Evolutionary conservation across 148 eudicot genomes (phyloP), one percentile per base, ranked within the genome.

Genomic region (Rhododendron kiyosumense): DNA sequence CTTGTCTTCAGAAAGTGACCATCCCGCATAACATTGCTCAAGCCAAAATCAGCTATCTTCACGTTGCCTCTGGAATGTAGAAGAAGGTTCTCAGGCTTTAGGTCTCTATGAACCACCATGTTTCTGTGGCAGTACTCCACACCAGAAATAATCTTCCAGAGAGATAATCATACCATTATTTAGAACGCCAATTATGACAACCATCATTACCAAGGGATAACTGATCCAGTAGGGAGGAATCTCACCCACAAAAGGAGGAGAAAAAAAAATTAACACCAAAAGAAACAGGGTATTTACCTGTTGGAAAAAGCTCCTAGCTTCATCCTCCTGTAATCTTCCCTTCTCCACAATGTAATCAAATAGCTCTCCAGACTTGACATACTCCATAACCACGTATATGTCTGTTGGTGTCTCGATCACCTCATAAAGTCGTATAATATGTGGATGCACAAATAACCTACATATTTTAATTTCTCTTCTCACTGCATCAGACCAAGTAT

Each of bases 61-160:
- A 90, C 90, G 79, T 90, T 90, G 73, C 85, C 81, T 79, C 74
- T 85, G 17, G 91, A 86, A 78, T 90, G 90, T 45, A 90, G 79
- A 67, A 90, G 91, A 57, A 90, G 83, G 83, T 90, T 90, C 79
- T 90, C 91, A 12, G 91, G 91, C 87, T 90, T 90, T 17, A 90
- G 91, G 79, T 90, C 91, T 43, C 91, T 82, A 85, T 90, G 91
- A 65, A 90, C 91, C 81, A 90, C 90, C 90, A 90, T 86, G 82
- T 88, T 86, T 75, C 90, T 85, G 83, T 90, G 91, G 84, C 91
- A 90, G 65, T 88, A 90, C 85, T 90, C 88, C 81, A 90, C 90
- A 9, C 91, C 91, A 81, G 91, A 86, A 80, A 90, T 88, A 14
- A 90, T 90, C 91, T 90, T 71, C 83, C 61, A 81, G 49, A 84